Evolutionary conservation across 352 stramenopile species (phyloP).

Genomic region (Pythium utonaiense): DNA sequence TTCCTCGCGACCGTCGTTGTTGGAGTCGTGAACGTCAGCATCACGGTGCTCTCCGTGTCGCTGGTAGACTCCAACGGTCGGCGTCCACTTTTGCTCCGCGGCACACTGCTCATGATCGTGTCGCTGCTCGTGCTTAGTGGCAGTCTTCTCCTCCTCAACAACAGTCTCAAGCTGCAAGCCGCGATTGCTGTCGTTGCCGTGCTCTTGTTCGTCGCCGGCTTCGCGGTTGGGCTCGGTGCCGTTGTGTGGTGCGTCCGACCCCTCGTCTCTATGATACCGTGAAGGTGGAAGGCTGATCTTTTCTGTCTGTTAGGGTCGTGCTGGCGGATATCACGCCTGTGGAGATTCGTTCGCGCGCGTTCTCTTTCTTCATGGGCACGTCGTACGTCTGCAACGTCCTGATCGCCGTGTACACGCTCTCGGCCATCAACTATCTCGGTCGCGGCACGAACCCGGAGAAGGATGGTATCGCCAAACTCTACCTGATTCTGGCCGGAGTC

Average conservation of each 20-base stretch:
- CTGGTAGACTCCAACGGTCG: constrained; percentile 77
- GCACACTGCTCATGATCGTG: constrained; percentile 71
- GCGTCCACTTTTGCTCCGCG: constrained; percentile 63
- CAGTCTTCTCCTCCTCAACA: constrained; percentile 58
- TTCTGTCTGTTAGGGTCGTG: constrained; percentile 53
- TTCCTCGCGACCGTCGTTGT: constrained; percentile 81
- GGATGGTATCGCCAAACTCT: constrained; percentile 83
- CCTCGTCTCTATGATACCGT: too few species aligned
- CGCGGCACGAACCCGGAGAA: constrained; percentile 63
- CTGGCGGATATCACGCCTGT: constrained; percentile 87
- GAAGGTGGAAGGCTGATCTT: too few species aligned
- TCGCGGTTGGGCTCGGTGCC: constrained; percentile 77
- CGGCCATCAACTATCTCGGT: constrained; percentile 72
- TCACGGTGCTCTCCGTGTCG: constrained; percentile 74
- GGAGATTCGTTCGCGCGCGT: constrained; percentile 76
- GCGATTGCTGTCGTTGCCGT: constrained; percentile 74
- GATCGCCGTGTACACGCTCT: constrained; percentile 72
- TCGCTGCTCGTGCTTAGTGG: constrained; percentile 63
- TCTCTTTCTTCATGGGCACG: constrained; percentile 80
- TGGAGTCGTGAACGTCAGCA: constrained; percentile 62
- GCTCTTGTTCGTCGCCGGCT: constrained; percentile 79
- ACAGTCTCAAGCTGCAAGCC: constrained; percentile 45
- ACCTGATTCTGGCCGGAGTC: constrained; percentile 70
- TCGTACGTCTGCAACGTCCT: constrained; percentile 87
- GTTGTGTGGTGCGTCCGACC: constrained; percentile 78